These are phyloP conservation scores for Leccinellum albellum DNA, from an alignment of 768 basidiomycete genomes.

Conservation along the genomic window DNA sequence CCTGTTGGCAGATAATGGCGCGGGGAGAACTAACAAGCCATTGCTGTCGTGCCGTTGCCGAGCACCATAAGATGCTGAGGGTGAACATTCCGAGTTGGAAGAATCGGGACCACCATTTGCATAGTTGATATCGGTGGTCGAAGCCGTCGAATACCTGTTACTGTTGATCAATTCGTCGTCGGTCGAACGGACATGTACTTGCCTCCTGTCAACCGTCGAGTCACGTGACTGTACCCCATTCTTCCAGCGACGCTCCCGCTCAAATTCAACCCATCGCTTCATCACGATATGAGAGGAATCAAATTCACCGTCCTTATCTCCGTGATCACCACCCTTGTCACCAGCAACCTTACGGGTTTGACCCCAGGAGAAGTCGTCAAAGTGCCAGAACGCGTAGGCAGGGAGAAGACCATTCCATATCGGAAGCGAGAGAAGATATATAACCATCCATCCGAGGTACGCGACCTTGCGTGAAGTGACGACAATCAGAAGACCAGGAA, in stretches of 20 bases:
- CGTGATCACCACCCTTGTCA: slow-evolving; percentile 66
- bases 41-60: slow-evolving; percentile 68
- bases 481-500: slow-evolving; percentile 93
- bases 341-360: slow-evolving; percentile 84
- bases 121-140: slow-evolving; percentile 70
- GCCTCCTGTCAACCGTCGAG: slow-evolving; percentile 68
- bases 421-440: slow-evolving; percentile 89
- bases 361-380: slow-evolving; percentile 98
- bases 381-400: slow-evolving; percentile 97
- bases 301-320: slow-evolving; percentile 96
- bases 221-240: slow-evolving; percentile 81
- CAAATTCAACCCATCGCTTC: slow-evolving; percentile 99
- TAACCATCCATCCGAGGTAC: slow-evolving; percentile 95
- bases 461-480: slow-evolving; percentile 92
- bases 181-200: slow-evolving; percentile 21
- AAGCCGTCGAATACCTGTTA: slow-evolving; percentile 73
- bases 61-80: slow-evolving; percentile 31
- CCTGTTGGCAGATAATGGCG: slow-evolving; percentile 64
- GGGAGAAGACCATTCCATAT: slow-evolving; percentile 97
- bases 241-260: slow-evolving; percentile 93
- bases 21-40: slow-evolving; percentile 68
- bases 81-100: slow-evolving; percentile 59
- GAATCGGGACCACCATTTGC: slow-evolving; percentile 49
- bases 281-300: slow-evolving; percentile 96
- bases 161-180: slow-evolving; percentile 25